Conservation (phyloP, 495 filamentous ascomycete species). For the Penicillium odoratum region DNA sequence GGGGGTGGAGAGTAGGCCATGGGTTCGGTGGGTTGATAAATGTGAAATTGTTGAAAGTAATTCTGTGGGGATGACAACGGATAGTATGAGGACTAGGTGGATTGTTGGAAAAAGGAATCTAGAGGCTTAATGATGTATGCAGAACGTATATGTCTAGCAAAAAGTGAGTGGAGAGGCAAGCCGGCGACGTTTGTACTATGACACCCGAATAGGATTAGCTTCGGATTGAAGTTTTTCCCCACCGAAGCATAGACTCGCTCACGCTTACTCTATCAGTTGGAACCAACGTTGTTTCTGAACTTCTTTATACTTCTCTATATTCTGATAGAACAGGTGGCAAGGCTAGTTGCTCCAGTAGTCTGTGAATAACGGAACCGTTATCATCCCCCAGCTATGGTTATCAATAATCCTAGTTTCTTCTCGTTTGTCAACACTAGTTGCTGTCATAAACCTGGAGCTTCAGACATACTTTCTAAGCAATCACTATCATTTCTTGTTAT, state of each 20-base stretch:
- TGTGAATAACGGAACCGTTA: too few relatives aligned
- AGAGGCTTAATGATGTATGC: neutral
- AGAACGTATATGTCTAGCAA: neutral
- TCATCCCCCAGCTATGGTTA: too few relatives aligned
- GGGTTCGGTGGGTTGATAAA: neutral
- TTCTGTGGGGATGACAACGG: neutral
- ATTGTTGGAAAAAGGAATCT: neutral
- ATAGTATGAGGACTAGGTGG: neutral
- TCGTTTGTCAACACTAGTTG: too few relatives aligned
- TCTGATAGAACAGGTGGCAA: too few relatives aligned
- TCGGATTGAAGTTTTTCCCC: constrained; percentile 30
- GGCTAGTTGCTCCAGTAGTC: too few relatives aligned
- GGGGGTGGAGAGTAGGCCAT: constrained; percentile 5
- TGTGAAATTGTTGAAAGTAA: neutral
- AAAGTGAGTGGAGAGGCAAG: neutral
- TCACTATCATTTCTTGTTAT: too few relatives aligned
- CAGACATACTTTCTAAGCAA: too few relatives aligned
- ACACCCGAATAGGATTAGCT: constrained; percentile 21
- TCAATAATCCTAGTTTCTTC: too few relatives aligned
- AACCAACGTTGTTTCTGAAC: too few relatives aligned
- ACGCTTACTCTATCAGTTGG: too few relatives aligned
- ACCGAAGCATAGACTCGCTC: constrained; percentile 10
- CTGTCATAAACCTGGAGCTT: too few relatives aligned
- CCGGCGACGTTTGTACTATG: constrained; percentile 1
- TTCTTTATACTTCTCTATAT: too few relatives aligned